phyloP scores from a whole-genome alignment of 495 filamentous ascomycete species.

The Lepidopterella palustris region DNA sequence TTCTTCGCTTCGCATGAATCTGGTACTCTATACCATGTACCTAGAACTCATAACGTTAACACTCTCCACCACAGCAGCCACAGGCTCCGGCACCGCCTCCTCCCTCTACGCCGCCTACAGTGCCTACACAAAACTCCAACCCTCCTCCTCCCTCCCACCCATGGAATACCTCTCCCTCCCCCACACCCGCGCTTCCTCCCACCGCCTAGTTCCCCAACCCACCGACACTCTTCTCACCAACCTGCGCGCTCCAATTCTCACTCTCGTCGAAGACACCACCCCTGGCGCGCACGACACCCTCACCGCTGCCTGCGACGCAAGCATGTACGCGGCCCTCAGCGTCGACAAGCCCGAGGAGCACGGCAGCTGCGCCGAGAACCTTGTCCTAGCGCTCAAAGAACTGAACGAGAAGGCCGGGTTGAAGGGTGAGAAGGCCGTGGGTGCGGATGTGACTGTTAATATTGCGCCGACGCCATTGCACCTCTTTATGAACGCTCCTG shows the following conservation, averaged over 20 bases:
- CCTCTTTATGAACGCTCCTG: constrained; percentile 40
- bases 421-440: constrained; percentile 35
- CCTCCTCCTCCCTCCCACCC: constrained; percentile 11
- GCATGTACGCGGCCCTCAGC: constrained; percentile 31
- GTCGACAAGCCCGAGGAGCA: constrained; percentile 35
- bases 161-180: constrained; percentile 39
- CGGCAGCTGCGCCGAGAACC: constrained; percentile 38
- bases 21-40: too few species aligned
- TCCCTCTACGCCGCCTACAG: constrained; percentile 37
- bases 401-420: constrained; percentile 37
- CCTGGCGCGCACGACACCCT: constrained; percentile 39
- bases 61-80: constrained; percentile 15
- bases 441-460: constrained; percentile 31
- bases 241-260: constrained; percentile 36
- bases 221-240: constrained; percentile 35
- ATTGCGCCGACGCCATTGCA: constrained; percentile 38
- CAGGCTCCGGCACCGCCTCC: constrained; percentile 32
- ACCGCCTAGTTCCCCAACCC: constrained; percentile 32
- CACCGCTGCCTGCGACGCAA: constrained; percentile 38
- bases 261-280: constrained; percentile 36
- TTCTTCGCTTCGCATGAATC: too few species aligned
- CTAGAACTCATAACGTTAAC: constrained; percentile 7
- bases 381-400: constrained; percentile 39
- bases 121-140: constrained; percentile 30
- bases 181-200: constrained; percentile 31